Percentiles rank a stretch among this genome's conserved stretches.
Conservation (phyloP, 2,329 filamentous ascomycete genomes). For the Pseudogymnoascus sp. region DNA sequence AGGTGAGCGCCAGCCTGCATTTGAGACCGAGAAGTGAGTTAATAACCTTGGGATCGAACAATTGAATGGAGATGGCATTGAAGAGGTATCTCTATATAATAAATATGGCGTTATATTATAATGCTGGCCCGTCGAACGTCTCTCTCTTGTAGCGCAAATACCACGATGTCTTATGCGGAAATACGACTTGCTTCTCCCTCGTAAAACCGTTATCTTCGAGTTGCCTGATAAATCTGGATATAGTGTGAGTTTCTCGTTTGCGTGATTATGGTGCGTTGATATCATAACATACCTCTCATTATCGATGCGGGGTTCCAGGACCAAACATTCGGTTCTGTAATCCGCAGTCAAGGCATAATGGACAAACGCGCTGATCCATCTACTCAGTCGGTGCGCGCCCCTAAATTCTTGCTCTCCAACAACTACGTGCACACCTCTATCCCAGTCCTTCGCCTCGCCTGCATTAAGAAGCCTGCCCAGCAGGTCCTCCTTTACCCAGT, state of each 20-base stretch:
- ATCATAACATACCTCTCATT: constrained; percentile 65
- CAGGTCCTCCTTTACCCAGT: constrained; percentile 92
- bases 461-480: constrained; percentile 62
- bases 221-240: constrained; percentile 54
- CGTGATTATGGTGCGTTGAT: too few relatives aligned
- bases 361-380: constrained; percentile 80
- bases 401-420: constrained; percentile 90
- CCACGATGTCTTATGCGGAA: constrained; percentile 90
- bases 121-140: constrained; percentile 64
- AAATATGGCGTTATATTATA: constrained; percentile 18
- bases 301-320: constrained; percentile 85
- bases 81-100: neutral
- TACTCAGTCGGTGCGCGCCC: constrained; percentile 64
- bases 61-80: neutral
- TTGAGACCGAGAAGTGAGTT: neutral
- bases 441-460: constrained; percentile 66
- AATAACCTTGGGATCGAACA: neutral
- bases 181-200: constrained; percentile 76
- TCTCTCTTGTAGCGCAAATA: constrained; percentile 75
- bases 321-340: constrained; percentile 71
- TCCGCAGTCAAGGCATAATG: constrained; percentile 78
- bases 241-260: constrained; percentile 34
- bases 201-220: constrained; percentile 71
- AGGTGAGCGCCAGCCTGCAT: neutral
- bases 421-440: constrained; percentile 80